A percentile compares a stretch with the other conserved stretches of the same genome.
These are phyloP conservation scores for Cladosporium cucumerinum DNA, from an alignment of 2,329 filamentous ascomycete species.

Conservation along the genomic window DNA sequence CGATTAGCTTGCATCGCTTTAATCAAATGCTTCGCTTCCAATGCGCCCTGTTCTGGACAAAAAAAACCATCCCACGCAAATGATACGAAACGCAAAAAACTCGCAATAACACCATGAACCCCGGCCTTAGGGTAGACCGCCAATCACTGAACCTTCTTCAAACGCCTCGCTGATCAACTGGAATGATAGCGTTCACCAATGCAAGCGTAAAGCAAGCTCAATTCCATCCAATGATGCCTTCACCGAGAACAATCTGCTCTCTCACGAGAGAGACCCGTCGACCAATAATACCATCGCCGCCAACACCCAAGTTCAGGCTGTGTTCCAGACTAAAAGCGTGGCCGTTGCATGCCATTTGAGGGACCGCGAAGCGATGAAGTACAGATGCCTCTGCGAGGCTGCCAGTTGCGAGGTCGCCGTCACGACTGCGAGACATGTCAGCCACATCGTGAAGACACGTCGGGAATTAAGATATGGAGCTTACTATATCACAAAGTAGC, in stretches of 20 bases:
- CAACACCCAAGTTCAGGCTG: slow-evolving; percentile 28
- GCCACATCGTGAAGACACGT: no score
- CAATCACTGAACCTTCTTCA: background rate
- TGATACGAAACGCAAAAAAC: background rate
- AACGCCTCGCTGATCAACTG: background rate
- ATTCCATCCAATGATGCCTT: slow-evolving; percentile 31
- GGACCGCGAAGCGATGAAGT: slow-evolving; percentile 22
- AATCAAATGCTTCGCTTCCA: background rate
- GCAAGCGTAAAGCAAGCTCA: slow-evolving; percentile 15
- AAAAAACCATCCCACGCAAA: background rate
- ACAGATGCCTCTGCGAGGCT: slow-evolving; percentile 9
- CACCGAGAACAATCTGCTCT: slow-evolving; percentile 21
- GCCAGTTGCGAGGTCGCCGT: slow-evolving; percentile 24
- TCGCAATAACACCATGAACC: background rate
- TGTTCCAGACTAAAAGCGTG: slow-evolving; percentile 21
- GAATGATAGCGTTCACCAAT: background rate
- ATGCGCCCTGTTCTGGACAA: background rate
- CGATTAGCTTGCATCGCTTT: background rate
- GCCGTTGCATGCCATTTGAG: slow-evolving; percentile 3
- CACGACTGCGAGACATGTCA: slow-evolving; percentile 20
- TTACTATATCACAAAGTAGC: slow-evolving; percentile 26
- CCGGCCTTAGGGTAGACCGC: background rate
- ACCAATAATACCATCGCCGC: slow-evolving; percentile 28
- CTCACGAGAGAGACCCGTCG: slow-evolving; percentile 26
- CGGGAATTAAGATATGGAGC: background rate